A percentile compares a stretch with the other conserved stretches of the same genome.
These are phyloP conservation scores for Meyerozyma smithsonii DNA, from an alignment of 1,139 yeast species.

Conservation along the genomic window DNA sequence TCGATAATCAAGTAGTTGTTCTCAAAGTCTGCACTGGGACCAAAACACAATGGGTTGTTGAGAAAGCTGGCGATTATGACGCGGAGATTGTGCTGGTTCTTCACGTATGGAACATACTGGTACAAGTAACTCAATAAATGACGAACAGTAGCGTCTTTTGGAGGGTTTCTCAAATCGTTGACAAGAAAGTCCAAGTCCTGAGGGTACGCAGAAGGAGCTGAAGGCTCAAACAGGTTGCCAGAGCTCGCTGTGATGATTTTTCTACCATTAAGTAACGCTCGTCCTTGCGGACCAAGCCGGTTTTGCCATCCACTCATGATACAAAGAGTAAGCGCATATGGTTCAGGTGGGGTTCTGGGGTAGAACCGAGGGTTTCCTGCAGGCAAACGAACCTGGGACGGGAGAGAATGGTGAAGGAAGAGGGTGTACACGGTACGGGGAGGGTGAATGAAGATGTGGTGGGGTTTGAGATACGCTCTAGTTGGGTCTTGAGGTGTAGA, in stretches of 20 bases:
- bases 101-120: constrained; percentile 59
- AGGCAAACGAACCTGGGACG: neutral
- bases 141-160: constrained; percentile 25
- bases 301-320: constrained; percentile 2
- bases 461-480: too few relatives aligned
- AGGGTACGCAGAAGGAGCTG: constrained; percentile 14
- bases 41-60: constrained; percentile 43
- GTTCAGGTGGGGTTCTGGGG: constrained; percentile 1
- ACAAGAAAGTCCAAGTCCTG: constrained; percentile 48
- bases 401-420: neutral
- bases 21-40: constrained; percentile 33
- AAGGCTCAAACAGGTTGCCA: constrained; percentile 3
- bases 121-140: constrained; percentile 49
- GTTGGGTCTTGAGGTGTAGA: too few relatives aligned
- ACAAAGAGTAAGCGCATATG: neutral
- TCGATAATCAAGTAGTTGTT: constrained; percentile 40
- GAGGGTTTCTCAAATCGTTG: constrained; percentile 40
- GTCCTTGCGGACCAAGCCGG: constrained; percentile 27
- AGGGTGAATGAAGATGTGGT: neutral
- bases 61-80: constrained; percentile 48
- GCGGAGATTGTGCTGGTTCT: constrained; percentile 51
- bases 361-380: neutral
- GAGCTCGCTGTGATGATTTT: constrained; percentile 7
- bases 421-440: neutral
- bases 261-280: constrained; percentile 12